Conservation (phyloP, 129 eudicot genomes). For the Dittrichia graveolens region DNA sequence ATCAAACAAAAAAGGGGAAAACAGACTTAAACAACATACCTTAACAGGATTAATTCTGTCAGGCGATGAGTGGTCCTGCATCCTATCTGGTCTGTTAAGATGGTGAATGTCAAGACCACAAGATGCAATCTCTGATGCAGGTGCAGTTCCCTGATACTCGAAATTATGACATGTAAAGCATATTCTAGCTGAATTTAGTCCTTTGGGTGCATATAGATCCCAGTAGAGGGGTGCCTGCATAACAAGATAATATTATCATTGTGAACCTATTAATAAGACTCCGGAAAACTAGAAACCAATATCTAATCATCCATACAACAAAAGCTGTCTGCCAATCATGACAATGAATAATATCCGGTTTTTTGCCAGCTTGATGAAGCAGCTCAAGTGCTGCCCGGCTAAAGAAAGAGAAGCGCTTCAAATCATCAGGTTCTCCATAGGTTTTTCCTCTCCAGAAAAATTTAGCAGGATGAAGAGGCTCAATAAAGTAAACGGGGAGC, state of each 20-base stretch:
- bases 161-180: conserved; percentile 99
- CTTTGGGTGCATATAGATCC: conserved; percentile 95
- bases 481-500: conserved; percentile 95
- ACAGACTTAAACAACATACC: conserved; percentile 38
- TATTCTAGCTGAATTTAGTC: conserved; percentile 86
- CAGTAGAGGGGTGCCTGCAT: conserved; percentile 92
- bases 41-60: conserved; percentile 86
- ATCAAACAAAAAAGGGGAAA: background rate
- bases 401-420: conserved; percentile 90
- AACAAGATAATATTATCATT: conserved; percentile 10
- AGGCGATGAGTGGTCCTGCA: conserved; percentile 85
- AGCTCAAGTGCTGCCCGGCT: conserved; percentile 99
- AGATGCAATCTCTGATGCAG: conserved; percentile 83
- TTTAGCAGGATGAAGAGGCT: conserved; percentile 90
- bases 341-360: conserved; percentile 95
- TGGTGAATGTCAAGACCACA: conserved; percentile 93
- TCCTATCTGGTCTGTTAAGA: conserved; percentile 92
- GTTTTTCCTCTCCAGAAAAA: conserved; percentile 93
- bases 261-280: conserved; percentile 9
- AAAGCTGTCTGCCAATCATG: conserved; percentile 99
- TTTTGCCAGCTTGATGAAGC: conserved; percentile 84
- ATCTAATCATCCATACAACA: conserved; percentile 58
- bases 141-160: conserved; percentile 93
- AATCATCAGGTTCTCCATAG: conserved; percentile 92
- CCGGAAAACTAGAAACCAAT: background rate